Evolutionary conservation across 1,139 yeast genomes (phyloP), one percentile per base, ranked within the genome.

Genomic region (Saccharomyces hybrid): DNA sequence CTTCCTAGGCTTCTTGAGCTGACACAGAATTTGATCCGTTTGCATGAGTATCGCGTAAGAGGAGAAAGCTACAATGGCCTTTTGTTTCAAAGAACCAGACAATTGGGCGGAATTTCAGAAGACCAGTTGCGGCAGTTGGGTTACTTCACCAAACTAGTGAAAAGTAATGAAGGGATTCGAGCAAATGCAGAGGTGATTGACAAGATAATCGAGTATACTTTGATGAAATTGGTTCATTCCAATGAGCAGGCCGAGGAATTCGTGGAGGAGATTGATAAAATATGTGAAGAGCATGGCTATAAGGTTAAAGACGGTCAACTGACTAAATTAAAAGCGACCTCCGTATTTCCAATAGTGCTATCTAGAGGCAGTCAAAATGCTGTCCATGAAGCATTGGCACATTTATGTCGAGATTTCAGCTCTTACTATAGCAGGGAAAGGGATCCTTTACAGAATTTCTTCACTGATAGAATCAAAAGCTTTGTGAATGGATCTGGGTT

Each of bases 381-480:
- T 51, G 88, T 86, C 0, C 77, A 83, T 42, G 96, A 89, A 66
- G 75, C 88, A 3, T 63, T 89, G 50, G 83, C 88, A 49, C 96
- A 88, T 69, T 80, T 78, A 57, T 78, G 83, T 5, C 74, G 96
- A 50, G 96, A 89, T 66, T 89, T 95, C 93, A 71, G 81, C 2
- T 59, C 59, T 0, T 64, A 68, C 11, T 80, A 77, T 11, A 73
- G 66, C 2, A 57, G 58, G 1, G 90, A 86, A 63, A 69, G 84
- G 1, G 58, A 65, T 6, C 86, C 86, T 0, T 69, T 88, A 51
- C 61, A 81, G 49, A 64, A 73, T 1, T 88, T 81, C 59, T 73
- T 88, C 16, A 62, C 61, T 9, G 49, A 61, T 0, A 73, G 61
- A 47, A 46, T 67, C 38, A 31, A 73, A 41, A 61, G 79, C 28